Conservation (phyloP, 371 early-diverging fungal species). For the Lichtheimia corymbifera region DNA sequence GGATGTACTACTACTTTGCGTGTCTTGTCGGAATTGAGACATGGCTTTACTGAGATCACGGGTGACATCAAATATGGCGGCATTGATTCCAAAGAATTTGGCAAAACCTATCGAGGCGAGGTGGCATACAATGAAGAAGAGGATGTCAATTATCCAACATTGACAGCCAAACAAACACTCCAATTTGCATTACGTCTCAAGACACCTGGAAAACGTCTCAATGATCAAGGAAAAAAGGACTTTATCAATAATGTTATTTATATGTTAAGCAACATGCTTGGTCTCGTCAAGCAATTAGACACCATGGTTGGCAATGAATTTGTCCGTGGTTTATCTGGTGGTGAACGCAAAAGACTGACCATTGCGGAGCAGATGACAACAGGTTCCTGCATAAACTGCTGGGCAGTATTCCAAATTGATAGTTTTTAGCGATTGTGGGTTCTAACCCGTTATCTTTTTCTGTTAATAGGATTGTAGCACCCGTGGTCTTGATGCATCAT, state of each 20-base stretch:
- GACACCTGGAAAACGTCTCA: slow-evolving; percentile 43
- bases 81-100: slow-evolving; percentile 35
- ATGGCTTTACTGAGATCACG: slow-evolving; percentile 48
- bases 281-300: slow-evolving; percentile 58
- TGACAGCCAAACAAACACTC: slow-evolving; percentile 52
- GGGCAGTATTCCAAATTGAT: slow-evolving; percentile 11
- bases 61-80: slow-evolving; percentile 46
- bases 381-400: slow-evolving; percentile 54
- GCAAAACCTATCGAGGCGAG: slow-evolving; percentile 36
- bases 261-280: slow-evolving; percentile 46
- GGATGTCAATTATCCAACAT: slow-evolving; percentile 47
- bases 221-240: slow-evolving; percentile 18
- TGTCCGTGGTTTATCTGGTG: slow-evolving; percentile 69
- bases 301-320: slow-evolving; percentile 69
- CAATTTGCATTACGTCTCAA: slow-evolving; percentile 48
- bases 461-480: slow-evolving; percentile 58
- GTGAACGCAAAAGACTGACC: slow-evolving; percentile 70
- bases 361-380: slow-evolving; percentile 74
- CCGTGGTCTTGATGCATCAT: slow-evolving; percentile 74
- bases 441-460: no score
- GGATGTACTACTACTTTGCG: slow-evolving; percentile 69
- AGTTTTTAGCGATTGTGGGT: no score
- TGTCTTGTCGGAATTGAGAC: slow-evolving; percentile 63
- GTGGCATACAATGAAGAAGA: slow-evolving; percentile 53
- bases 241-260: slow-evolving; percentile 28